Base-by-base conservation (phyloP, 2,329 filamentous ascomycete species). In the Paramyrothecium sp. region DNA sequence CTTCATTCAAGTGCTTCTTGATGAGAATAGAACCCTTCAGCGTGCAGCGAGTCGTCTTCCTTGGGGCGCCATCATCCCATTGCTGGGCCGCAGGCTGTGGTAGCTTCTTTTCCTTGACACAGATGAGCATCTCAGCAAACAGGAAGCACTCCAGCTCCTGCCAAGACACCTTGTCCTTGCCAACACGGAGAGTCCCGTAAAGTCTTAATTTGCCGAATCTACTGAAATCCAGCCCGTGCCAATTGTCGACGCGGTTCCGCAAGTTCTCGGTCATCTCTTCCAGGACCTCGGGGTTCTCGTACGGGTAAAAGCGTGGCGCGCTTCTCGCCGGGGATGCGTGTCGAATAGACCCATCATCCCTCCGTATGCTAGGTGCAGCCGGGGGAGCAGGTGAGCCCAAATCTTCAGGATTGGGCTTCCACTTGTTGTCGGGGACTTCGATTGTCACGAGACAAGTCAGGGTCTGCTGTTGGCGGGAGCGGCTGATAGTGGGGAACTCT, bases 41-140 rank as follows among this genome's bases (percentile, higher is more conserved):
- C 0, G 93, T 96, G 78, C 90, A 97, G 61, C 91, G 86, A 3
- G 87, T 86, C 11, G 84, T 79, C 71, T 89, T 93, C 56, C 83
- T 82, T 21, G 81, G 82, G 1, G 79, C 70, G 4, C 79, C 78
- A 54, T 85, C 85, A 53, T 87, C 89, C 84, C 90, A 93, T 62
- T 90, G 85, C 54, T 85, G 82, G 44, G 82, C 60, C 67, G 66
- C 55, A 22, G 74, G 71, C 2, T 44, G 79, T 64, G 79, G 71
- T 10, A 81, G 74, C 77, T 93, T 97, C 83, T 97, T 98, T 76
- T 98, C 95, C 75, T 98, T 99, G 60, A 99, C 92, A 70, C 95
- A 99, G 63, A 99, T 99, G 66, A 99, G 89, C 95, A 99, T 99
- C 77, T 99, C 95, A 4, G 90, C 91, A 70, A 99, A 99, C 30